Evolutionary conservation across 163 green algal genomes (phyloP).

Genomic region (Prototheca cutis): DNA sequence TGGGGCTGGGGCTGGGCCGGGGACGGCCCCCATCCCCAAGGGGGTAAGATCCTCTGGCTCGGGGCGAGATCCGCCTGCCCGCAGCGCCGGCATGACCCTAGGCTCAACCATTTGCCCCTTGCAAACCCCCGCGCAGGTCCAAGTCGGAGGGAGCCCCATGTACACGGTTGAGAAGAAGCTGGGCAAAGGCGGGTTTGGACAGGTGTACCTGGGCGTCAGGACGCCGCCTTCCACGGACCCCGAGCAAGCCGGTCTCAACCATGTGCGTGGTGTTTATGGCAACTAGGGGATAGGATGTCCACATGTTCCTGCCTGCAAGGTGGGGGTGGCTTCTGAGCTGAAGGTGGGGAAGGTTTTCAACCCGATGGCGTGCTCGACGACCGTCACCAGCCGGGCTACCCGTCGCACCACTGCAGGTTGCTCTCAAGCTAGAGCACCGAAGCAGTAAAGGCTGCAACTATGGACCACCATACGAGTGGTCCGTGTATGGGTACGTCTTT

Average conservation of each 20-base stretch:
- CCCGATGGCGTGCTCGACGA: too few relatives aligned
- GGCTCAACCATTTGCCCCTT: not conserved
- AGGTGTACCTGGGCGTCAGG: conserved; percentile 79
- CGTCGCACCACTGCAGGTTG: too few relatives aligned
- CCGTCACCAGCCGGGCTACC: too few relatives aligned
- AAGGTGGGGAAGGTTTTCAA: too few relatives aligned
- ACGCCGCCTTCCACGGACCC: conserved; percentile 30
- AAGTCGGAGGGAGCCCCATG: conserved; percentile 83
- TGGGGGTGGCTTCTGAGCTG: too few relatives aligned
- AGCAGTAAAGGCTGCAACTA: conserved; percentile 83
- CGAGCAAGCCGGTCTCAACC: conserved; percentile 16
- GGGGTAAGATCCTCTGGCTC: too few relatives aligned
- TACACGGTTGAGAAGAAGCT: conserved; percentile 95
- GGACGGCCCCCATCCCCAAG: conserved; percentile 60
- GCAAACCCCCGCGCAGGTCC: conserved; percentile 59
- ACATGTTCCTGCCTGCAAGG: too few relatives aligned
- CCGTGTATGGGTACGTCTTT: conserved; percentile 51
- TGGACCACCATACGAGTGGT: conserved; percentile 81
- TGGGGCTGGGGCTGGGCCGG: conserved; percentile 49
- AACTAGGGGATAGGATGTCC: too few relatives aligned
- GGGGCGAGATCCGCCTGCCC: too few relatives aligned
- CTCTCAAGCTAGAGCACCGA: conserved; percentile 82
- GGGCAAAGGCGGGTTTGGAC: conserved; percentile 96
- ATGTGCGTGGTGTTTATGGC: too few relatives aligned
- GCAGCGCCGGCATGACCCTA: not conserved